Evolutionary conservation across 2,329 filamentous ascomycete genomes (phyloP).

Genomic region (Colletotrichum cordylinicola): DNA sequence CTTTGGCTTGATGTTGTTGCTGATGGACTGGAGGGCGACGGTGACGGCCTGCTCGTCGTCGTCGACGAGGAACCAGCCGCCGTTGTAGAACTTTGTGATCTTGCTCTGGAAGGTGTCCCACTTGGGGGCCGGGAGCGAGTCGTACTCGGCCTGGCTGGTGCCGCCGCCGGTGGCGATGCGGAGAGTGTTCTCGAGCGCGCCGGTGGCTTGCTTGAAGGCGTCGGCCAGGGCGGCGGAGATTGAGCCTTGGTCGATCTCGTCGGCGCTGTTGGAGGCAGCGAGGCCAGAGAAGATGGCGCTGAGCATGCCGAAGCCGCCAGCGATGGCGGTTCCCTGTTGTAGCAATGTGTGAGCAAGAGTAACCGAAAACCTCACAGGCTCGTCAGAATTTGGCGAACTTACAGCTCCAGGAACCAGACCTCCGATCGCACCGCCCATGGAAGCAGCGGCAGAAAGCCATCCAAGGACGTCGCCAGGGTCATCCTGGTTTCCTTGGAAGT

Average conservation of each 20-base stretch:
- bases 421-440: background rate
- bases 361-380: background rate
- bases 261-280: background rate
- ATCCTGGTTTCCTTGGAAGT: background rate
- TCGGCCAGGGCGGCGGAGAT: background rate
- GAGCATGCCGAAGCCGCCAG: background rate
- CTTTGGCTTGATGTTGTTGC: slow-evolving; percentile 13
- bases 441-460: background rate
- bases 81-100: slow-evolving; percentile 20
- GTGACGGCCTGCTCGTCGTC: slow-evolving; percentile 7
- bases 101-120: slow-evolving; percentile 1
- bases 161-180: background rate
- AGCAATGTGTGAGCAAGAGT: background rate
- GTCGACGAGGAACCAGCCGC: slow-evolving; percentile 14
- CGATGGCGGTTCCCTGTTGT: background rate
- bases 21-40: background rate
- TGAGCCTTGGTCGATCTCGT: background rate
- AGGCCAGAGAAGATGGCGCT: background rate
- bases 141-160: background rate
- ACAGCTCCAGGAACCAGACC: background rate
- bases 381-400: background rate
- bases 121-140: slow-evolving; percentile 7
- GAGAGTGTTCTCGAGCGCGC: background rate
- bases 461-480: background rate
- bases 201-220: background rate